Percentiles rank a stretch among this genome's conserved stretches.
Evolutionary conservation across 768 basidiomycete genomes (phyloP).

Genomic region (Hypholoma sublateritium): DNA sequence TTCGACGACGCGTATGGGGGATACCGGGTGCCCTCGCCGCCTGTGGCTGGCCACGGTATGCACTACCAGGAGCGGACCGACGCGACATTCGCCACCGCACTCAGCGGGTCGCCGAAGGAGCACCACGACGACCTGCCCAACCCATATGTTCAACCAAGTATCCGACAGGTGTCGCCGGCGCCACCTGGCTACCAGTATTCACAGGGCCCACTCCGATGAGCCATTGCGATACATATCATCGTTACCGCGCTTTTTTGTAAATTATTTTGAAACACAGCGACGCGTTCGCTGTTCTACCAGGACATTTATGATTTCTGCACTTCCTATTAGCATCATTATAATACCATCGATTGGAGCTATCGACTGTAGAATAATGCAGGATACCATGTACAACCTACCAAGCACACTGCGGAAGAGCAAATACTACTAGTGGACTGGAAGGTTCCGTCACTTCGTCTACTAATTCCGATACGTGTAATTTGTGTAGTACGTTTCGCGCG

Average conservation of each 20-base stretch:
- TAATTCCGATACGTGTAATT: no score
- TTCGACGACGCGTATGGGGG: slow-evolving; percentile 18
- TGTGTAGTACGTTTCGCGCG: no score
- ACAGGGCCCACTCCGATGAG: no score
- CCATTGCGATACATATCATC: neutral
- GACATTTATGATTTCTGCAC: neutral
- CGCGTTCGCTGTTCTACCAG: neutral
- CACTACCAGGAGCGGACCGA: slow-evolving; percentile 23
- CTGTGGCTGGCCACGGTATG: slow-evolving; percentile 7
- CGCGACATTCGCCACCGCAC: slow-evolving; percentile 22
- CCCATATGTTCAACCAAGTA: neutral
- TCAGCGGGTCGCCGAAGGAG: slow-evolving; percentile 16
- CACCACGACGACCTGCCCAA: neutral
- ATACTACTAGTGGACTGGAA: no score
- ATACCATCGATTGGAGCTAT: neutral
- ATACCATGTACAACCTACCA: neutral
- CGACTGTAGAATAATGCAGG: neutral
- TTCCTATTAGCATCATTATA: neutral
- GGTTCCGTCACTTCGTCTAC: no score
- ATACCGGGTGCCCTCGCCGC: neutral
- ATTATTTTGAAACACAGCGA: neutral
- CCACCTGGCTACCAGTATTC: no score
- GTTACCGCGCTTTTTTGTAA: neutral
- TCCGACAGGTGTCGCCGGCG: no score
- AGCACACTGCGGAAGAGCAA: no score